These are phyloP conservation scores for Sonneratia caseolaris DNA, from an alignment of 345 rosid genomes.

Conservation along the genomic window DNA sequence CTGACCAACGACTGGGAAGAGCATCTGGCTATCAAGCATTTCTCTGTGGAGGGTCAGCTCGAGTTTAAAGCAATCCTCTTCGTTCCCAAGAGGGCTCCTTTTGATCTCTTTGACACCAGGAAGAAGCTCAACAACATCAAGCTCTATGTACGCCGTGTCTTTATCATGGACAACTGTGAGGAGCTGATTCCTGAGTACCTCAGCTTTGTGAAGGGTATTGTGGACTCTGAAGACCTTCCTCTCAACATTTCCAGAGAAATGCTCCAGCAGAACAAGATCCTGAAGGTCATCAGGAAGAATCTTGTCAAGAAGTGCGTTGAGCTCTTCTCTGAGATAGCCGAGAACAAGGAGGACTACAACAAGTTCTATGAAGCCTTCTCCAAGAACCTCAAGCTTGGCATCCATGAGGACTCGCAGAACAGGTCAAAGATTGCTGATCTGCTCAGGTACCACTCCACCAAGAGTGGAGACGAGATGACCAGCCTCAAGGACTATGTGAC, in stretches of 20 bases:
- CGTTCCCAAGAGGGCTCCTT: conserved; percentile 89
- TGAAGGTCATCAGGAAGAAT: conserved; percentile 84
- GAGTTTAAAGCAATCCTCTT: conserved; percentile 88
- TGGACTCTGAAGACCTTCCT: conserved; percentile 85
- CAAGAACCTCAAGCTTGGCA: conserved; percentile 78
- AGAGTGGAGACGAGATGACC: conserved; percentile 84
- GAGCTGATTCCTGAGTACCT: conserved; percentile 81
- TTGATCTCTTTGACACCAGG: conserved; percentile 83
- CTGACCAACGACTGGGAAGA: conserved; percentile 92
- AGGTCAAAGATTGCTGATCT: conserved; percentile 68
- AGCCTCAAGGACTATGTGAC: conserved; percentile 89
- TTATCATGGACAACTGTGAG: conserved; percentile 94
- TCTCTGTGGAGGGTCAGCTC: conserved; percentile 94
- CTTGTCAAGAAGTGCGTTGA: conserved; percentile 87
- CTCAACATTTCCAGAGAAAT: conserved; percentile 82
- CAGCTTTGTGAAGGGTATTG: conserved; percentile 84
- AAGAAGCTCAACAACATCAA: conserved; percentile 91
- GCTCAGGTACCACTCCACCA: conserved; percentile 82
- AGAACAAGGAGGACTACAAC: conserved; percentile 90
- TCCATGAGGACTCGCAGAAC: conserved; percentile 82
- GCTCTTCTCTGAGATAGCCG: conserved; percentile 86
- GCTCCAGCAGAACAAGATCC: conserved; percentile 84
- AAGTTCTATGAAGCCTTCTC: conserved; percentile 88
- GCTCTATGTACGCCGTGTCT: conserved; percentile 86
- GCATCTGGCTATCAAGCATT: conserved; percentile 80